Evolutionary conservation across 2,329 filamentous ascomycete species (phyloP).

Genomic region (Calonectria pseudoturangicola): DNA sequence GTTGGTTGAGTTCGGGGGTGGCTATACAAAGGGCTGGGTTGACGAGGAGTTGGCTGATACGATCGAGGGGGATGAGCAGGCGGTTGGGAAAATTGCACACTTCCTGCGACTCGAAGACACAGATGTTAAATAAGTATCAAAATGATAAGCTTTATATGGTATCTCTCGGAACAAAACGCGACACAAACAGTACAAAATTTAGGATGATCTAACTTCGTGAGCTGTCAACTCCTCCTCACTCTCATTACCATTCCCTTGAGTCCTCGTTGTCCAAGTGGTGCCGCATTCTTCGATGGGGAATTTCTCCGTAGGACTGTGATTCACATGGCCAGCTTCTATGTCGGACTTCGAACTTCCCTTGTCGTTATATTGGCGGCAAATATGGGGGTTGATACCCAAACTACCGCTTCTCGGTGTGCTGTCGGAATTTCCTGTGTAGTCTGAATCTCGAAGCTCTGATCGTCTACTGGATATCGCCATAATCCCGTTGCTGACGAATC

Average conservation of each 20-base stretch:
- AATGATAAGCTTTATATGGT: no score
- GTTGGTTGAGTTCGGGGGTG: no score
- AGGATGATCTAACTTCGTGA: not conserved
- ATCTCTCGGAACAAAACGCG: no score
- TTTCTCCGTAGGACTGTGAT: not conserved
- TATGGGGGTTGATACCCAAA: not conserved
- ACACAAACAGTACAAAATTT: no score
- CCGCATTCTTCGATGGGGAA: not conserved
- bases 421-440: conserved; percentile 22
- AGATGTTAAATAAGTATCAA: no score
- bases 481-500: conserved; percentile 58
- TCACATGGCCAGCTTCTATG: not conserved
- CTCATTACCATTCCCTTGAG: not conserved
- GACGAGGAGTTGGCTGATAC: no score
- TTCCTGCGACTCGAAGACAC: no score
- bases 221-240: conserved; percentile 14
- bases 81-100: no score
- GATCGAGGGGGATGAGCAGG: no score
- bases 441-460: conserved; percentile 46
- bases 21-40: no score
- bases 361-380: not conserved
- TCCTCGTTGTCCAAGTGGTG: not conserved
- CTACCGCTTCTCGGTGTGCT: not conserved
- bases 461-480: conserved; percentile 51
- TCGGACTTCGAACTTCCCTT: not conserved